Evolutionary conservation across 495 filamentous ascomycete genomes (phyloP), one percentile per base, ranked within the genome.

Genomic region (Penicillium canescens): DNA sequence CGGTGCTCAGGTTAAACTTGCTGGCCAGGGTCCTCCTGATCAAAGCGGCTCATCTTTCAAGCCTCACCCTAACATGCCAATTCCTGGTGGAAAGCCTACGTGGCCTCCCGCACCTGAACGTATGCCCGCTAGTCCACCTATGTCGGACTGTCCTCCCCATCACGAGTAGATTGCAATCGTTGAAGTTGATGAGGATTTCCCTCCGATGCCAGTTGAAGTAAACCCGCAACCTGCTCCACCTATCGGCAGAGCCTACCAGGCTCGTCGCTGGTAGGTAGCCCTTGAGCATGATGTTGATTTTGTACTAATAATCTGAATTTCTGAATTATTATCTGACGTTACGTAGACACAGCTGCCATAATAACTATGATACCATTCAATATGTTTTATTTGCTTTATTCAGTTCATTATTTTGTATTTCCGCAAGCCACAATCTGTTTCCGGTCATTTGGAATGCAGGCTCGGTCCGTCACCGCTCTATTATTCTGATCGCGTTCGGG

Each of bases 381-480:
- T 26, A 7, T 26, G 12, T 50, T 40, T 20, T 33, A 4, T 11
- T 37, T 12, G 4, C 6, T 38, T 9, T 14, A 1, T 37, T 28
- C 4, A 38, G 18, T 1, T 31, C 28, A 13, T 16, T 37, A 6
- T 6, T 8, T 31, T 16, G 4, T 1, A 11, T 34, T 23, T 14
- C 14, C 12, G 1, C 12, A 21, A 12, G 2, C 6, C 13, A 41
- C 3, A 34, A 6, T 42, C 28, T 24, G 49, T 23, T 51, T 35
- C 24, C 49, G 21, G 38, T 16, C 12, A 13, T 36, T 43, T 5
- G 4, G 16, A 6, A n/a, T 3, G 20, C 14, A 13, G 4, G 7
- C 35, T 20, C 55, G 38, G 53, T 49, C 49, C 59, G 46, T 44
- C 13, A 31, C 11, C 12, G 8, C 10, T 50, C 10, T 11, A 24